Evolutionary conservation across 371 early-diverging fungal species (phyloP).

Genomic region (Neoconidiobolus thromboides): DNA sequence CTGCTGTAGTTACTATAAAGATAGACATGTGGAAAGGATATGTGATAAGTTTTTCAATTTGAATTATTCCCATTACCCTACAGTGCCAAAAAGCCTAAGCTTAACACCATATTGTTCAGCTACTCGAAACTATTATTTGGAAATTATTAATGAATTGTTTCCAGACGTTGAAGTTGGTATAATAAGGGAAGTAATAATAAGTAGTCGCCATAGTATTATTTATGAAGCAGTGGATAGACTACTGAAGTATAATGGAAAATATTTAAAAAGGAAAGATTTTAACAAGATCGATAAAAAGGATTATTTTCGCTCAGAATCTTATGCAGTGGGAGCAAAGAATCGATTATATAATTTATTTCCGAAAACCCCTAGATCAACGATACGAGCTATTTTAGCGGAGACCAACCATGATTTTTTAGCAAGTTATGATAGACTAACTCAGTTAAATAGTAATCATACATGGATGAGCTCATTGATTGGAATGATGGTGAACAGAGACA

Average conservation of each 20-base stretch:
- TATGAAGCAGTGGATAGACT: constrained; percentile 16
- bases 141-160: constrained; percentile 22
- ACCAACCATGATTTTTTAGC: constrained; percentile 27
- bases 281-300: constrained; percentile 18
- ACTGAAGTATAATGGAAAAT: constrained; percentile 2
- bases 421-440: constrained; percentile 18
- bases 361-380: constrained; percentile 28
- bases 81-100: constrained; percentile 5
- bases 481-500: constrained; percentile 1
- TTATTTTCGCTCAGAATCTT: constrained; percentile 15
- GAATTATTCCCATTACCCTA: constrained; percentile 20
- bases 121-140: constrained; percentile 16
- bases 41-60: constrained; percentile 18
- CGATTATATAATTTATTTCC: constrained; percentile 12
- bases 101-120: constrained; percentile 7
- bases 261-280: constrained; percentile 19
- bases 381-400: constrained; percentile 31
- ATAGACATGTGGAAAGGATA: constrained; percentile 20
- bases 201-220: constrained; percentile 15
- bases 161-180: constrained; percentile 22
- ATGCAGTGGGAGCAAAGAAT: constrained; percentile 10
- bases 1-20: constrained; percentile 19
- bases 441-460: constrained; percentile 11
- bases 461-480: constrained; percentile 8
- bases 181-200: constrained; percentile 16